phyloP scores from a whole-genome alignment of 1,139 yeast genomes.

The Geotrichum klebahnii region DNA sequence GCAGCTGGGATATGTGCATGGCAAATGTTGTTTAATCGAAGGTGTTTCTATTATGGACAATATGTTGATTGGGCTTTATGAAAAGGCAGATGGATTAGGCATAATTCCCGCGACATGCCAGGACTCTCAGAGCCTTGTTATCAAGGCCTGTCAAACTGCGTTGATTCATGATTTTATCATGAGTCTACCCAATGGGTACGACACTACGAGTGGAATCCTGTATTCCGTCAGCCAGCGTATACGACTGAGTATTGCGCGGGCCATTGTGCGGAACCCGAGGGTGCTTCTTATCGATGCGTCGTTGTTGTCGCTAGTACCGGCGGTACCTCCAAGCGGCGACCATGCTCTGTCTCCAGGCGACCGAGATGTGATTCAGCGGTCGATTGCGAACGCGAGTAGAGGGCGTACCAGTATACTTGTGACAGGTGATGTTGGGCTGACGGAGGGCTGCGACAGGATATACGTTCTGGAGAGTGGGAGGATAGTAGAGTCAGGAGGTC shows the following conservation, averaged over 20 bases:
- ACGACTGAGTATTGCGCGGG: conserved; percentile 71
- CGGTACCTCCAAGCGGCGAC: not conserved
- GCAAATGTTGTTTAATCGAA: conserved; percentile 13
- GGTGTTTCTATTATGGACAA: conserved; percentile 74
- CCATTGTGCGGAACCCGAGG: conserved; percentile 63
- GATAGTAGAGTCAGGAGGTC: conserved; percentile 27
- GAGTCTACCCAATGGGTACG: conserved; percentile 75
- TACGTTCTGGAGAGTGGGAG: conserved; percentile 28
- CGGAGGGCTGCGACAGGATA: conserved; percentile 34
- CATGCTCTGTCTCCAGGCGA: not conserved
- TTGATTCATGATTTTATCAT: conserved; percentile 74
- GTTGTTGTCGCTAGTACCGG: conserved; percentile 39
- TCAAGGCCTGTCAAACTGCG: conserved; percentile 66
- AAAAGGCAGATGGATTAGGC: conserved; percentile 34
- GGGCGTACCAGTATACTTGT: conserved; percentile 71
- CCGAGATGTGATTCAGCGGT: conserved; percentile 22
- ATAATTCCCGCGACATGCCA: conserved; percentile 41
- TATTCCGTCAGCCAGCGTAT: conserved; percentile 16
- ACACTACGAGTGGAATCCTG: conserved; percentile 55
- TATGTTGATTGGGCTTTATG: conserved; percentile 65
- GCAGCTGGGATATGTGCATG: conserved; percentile 40
- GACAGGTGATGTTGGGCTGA: conserved; percentile 74
- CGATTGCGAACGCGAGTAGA: conserved; percentile 46
- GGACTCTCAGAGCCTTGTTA: conserved; percentile 52
- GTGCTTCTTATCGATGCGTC: conserved; percentile 65